phyloP scores from a whole-genome alignment of 1,284 basidiomycete species.

The Ustanciosporium gigantosporum region DNA sequence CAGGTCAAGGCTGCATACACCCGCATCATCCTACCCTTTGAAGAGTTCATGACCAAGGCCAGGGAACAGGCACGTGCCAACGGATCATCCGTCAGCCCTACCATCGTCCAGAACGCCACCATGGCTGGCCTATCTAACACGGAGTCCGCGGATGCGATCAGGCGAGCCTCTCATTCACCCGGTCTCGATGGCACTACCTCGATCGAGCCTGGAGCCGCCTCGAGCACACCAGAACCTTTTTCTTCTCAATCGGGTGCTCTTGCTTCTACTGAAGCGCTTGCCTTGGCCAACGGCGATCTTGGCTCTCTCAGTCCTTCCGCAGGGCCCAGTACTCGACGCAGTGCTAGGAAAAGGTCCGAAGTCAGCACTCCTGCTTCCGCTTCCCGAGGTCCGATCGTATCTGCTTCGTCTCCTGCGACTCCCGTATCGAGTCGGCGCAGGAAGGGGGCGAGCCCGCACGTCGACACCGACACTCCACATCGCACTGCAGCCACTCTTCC shows the following conservation, averaged over 20 bases:
- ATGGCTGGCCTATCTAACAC: conserved; percentile 7
- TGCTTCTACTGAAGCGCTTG: conserved; percentile 12
- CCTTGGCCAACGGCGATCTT: conserved; percentile 4
- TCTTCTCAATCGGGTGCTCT: conserved; percentile 2
- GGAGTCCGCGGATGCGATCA: conserved; percentile 2
- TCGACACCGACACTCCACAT: conserved; percentile 10
- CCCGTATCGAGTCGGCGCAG: conserved; percentile 14
- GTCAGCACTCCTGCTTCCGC: conserved; percentile 14
- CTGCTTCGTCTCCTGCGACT: conserved; percentile 16
- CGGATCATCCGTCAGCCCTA: conserved; percentile 13
- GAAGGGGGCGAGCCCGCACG: conserved; percentile 26
- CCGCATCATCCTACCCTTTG: conserved; percentile 89
- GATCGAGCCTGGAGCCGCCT: conserved; percentile 3
- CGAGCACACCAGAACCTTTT: conserved; percentile 28
- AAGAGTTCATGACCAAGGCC: conserved; percentile 74
- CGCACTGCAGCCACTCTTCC: conserved; percentile 2
- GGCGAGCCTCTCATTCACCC: conserved; percentile 18
- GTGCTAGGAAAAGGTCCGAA: conserved; percentile 27
- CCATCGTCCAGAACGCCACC: conserved; percentile 13
- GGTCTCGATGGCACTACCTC: conserved; percentile 13
- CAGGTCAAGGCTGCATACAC: conserved; percentile 87
- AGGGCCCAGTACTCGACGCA: conserved; percentile 24
- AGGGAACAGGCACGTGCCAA: conserved; percentile 44
- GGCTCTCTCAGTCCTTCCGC: conserved; percentile 19
- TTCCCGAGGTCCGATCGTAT: conserved; percentile 11